Percentiles rank a stretch among this genome's conserved stretches.
phyloP scores from a whole-genome alignment of 2,329 filamentous ascomycete species.

The Pyrenophora seminiperda region DNA sequence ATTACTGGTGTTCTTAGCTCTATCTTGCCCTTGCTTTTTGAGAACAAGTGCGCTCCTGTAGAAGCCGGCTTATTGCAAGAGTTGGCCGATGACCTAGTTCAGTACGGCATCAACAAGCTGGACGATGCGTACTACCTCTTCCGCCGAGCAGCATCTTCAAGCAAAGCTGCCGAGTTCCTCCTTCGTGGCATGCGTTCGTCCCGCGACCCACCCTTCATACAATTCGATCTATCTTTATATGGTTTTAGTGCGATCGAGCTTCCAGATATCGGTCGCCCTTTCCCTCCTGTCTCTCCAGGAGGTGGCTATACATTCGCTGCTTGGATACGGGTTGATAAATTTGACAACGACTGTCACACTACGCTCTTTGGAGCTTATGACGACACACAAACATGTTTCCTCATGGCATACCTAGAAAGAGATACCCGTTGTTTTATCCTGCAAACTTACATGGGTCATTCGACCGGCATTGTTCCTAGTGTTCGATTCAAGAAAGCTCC shows the following conservation, averaged over 20 bases:
- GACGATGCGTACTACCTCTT: constrained; percentile 82
- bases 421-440: constrained; percentile 94
- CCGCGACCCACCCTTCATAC: constrained; percentile 80
- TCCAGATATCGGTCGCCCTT: constrained; percentile 79
- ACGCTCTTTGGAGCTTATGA: constrained; percentile 97
- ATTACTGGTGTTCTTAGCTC: constrained; percentile 44
- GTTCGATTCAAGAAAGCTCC: constrained; percentile 92
- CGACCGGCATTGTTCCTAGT: constrained; percentile 70
- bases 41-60: constrained; percentile 38
- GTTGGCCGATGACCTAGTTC: constrained; percentile 72
- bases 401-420: constrained; percentile 91
- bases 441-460: constrained; percentile 88
- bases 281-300: constrained; percentile 77
- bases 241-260: constrained; percentile 92
- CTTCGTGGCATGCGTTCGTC: constrained; percentile 75
- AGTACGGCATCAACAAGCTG: constrained; percentile 77
- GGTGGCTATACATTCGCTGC: constrained; percentile 85
- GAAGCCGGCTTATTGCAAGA: constrained; percentile 59
- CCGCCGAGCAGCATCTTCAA: constrained; percentile 58
- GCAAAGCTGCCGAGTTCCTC: constrained; percentile 68
- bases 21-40: constrained; percentile 44
- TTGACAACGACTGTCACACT: constrained; percentile 83
- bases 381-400: constrained; percentile 86
- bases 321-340: constrained; percentile 87
- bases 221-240: constrained; percentile 88